Evolutionary conservation across 768 basidiomycete species (phyloP).

Genomic region (Suillus discolor): DNA sequence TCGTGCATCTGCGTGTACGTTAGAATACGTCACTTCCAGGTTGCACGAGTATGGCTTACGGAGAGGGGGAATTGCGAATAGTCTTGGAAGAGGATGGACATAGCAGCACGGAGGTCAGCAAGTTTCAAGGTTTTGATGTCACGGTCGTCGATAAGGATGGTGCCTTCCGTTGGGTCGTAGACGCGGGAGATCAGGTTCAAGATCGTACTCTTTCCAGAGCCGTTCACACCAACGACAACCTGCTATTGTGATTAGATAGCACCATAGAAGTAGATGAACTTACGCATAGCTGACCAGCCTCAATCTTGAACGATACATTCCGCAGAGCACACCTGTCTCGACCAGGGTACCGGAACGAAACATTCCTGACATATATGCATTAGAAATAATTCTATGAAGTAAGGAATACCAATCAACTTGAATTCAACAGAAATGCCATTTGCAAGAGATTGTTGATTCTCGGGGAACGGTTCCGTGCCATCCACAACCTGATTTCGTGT

Average conservation of each 20-base stretch:
- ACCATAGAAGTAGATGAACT: constrained; percentile 22
- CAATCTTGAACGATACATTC: constrained; percentile 70
- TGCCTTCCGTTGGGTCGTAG: constrained; percentile 69
- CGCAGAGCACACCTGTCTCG: constrained; percentile 52
- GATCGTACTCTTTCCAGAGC: constrained; percentile 70
- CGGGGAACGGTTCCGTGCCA: constrained; percentile 51
- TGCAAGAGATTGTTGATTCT: constrained; percentile 43
- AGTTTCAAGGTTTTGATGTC: constrained; percentile 65
- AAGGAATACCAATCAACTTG: constrained; percentile 33
- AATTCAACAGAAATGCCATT: constrained; percentile 63
- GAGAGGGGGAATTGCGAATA: constrained; percentile 80
- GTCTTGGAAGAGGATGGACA: constrained; percentile 79
- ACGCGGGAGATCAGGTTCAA: constrained; percentile 43
- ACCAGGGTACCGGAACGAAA: constrained; percentile 71
- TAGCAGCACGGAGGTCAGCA: constrained; percentile 62
- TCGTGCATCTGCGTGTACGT: constrained; percentile 58
- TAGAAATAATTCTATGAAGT: constrained; percentile 13
- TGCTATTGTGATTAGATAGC: constrained; percentile 23
- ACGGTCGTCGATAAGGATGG: constrained; percentile 63
- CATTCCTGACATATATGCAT: constrained; percentile 46
- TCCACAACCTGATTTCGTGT: constrained; percentile 63
- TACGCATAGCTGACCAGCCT: constrained; percentile 74
- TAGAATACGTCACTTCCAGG: neutral
- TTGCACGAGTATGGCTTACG: constrained; percentile 39
- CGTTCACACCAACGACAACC: constrained; percentile 80